Conservation (phyloP, 257 asterid genomes). For the Eucommia ulmoides region DNA sequence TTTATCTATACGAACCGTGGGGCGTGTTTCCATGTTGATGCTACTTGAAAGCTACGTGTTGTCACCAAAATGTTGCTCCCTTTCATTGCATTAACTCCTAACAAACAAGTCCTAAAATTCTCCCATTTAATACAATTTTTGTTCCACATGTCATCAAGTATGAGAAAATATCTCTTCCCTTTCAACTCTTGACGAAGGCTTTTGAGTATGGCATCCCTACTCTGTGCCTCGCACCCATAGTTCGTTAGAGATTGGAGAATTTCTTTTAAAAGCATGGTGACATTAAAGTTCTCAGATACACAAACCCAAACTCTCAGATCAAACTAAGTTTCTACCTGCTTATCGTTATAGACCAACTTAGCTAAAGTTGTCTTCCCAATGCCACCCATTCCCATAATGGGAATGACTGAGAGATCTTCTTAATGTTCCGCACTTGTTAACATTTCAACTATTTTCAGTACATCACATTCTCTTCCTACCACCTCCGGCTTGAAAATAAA, state of each 20-base stretch:
- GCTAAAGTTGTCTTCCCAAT: conserved; percentile 16
- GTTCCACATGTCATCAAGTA: conserved; percentile 28
- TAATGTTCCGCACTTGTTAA: background rate
- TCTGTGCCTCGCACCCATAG: background rate
- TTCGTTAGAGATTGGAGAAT: background rate
- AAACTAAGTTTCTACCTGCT: background rate
- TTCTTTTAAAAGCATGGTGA: conserved; percentile 2
- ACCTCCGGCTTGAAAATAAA: background rate
- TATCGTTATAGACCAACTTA: conserved; percentile 4
- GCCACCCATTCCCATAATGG: conserved; percentile 10
- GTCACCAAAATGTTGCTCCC: conserved; percentile 18
- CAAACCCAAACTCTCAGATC: conserved; percentile 11
- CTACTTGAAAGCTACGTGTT: conserved; percentile 8
- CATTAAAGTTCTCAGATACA: conserved; percentile 11
- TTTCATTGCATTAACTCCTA: background rate
- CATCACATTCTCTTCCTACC: conserved; percentile 5
- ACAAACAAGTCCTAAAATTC: conserved; percentile 7
- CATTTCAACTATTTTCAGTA: background rate
- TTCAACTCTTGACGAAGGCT: background rate
- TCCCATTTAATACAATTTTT: conserved; percentile 1
- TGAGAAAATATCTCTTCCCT: conserved; percentile 8
- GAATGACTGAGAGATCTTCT: conserved; percentile 1
- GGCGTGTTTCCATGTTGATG: background rate
- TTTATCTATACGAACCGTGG: background rate
- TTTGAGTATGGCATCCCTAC: conserved; percentile 4